These are phyloP conservation scores for Tetrapisispora taiwanensis DNA, from an alignment of 805 yeast species.

Conservation along the genomic window DNA sequence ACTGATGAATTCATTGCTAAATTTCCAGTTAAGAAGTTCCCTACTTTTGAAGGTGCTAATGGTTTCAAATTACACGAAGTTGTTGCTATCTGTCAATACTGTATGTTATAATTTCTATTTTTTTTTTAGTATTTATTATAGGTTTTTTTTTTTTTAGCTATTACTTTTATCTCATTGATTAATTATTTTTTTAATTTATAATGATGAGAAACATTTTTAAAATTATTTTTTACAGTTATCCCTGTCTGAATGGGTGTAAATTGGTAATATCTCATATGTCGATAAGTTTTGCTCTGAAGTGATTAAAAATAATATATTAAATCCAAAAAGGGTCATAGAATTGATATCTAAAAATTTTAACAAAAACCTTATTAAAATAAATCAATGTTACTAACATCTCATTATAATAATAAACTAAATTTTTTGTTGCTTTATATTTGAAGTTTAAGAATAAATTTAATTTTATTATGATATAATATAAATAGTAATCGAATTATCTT, in stretches of 20 bases:
- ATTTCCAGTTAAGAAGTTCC: constrained; percentile 58
- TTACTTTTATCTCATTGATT: no score
- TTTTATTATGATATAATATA: neutral
- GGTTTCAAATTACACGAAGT: constrained; percentile 65
- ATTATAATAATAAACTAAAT: neutral
- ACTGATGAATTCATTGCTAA: constrained; percentile 28
- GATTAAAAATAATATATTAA: neutral
- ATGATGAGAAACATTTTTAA: constrained; percentile 28
- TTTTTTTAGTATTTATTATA: neutral
- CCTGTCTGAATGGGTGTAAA: constrained; percentile 32
- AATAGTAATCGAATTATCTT: constrained; percentile 13
- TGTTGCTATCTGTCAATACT: constrained; percentile 51
- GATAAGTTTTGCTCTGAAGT: constrained; percentile 24
- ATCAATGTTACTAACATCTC: constrained; percentile 2
- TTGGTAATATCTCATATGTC: constrained; percentile 26
- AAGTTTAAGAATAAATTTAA: no score
- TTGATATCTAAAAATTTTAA: neutral
- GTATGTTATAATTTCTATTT: constrained; percentile 14
- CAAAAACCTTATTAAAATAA: no score
- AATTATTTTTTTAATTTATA: neutral
- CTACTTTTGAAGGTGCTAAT: constrained; percentile 64
- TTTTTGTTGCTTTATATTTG: neutral
- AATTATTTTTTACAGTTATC: constrained; percentile 27
- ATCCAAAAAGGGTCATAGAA: no score
- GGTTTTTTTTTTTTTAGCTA: no score